Base-by-base conservation (phyloP, 176 grass and related monocot genomes). In the Avena sativa region DNA sequence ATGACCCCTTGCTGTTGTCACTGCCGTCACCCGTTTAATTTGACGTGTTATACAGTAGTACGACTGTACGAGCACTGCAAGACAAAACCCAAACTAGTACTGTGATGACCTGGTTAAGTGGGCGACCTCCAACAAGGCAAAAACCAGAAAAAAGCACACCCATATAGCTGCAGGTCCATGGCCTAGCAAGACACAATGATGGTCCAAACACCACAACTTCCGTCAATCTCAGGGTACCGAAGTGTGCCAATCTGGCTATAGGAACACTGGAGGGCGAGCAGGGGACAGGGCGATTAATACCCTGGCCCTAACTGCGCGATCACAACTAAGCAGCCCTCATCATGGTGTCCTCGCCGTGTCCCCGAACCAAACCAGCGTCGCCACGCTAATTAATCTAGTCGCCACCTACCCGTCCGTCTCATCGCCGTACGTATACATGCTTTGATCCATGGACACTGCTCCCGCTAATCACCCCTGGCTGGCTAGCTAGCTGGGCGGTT, bases 231-330 rank as follows among this genome's bases (percentile, higher is more conserved):
- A 20, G 34, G 38, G 17, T 3, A 13, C 47, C 71, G 14, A 50
- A 16, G 71, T 74, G 36, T 74, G 5, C 46, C 38, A 64, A 9
- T 25, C 50, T 9, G 7, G 64, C 12, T 36, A 12, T 57, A 8
- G 66, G 51, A 58, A n/a, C 81, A 63, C 17, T 25, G 25, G 79
- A 16, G 66, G 74, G 2, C 75, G 20, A 49, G 21, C n/a, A 86
- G 89, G 89, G 64, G 89, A 76, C 77, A 88, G 0, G 71, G 53
- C 0, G 78, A 85, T 88, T 72, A 88, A 30, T 78, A 11, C 60
- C 61, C 77, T 69, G 12, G 55, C 59, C 77, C 36, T 72, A 88
- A 78, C 10, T 60, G 12, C 77, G 13, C 13, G 43, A 71, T 78
- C 78, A 55, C 76, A 71, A 50, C 86, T 79, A 69, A 51, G 60